A percentile compares a stretch with the other conserved stretches of the same genome.
Evolutionary conservation across 2,329 filamentous ascomycete species (phyloP).

Genomic region (Emydomyces testavorans): DNA sequence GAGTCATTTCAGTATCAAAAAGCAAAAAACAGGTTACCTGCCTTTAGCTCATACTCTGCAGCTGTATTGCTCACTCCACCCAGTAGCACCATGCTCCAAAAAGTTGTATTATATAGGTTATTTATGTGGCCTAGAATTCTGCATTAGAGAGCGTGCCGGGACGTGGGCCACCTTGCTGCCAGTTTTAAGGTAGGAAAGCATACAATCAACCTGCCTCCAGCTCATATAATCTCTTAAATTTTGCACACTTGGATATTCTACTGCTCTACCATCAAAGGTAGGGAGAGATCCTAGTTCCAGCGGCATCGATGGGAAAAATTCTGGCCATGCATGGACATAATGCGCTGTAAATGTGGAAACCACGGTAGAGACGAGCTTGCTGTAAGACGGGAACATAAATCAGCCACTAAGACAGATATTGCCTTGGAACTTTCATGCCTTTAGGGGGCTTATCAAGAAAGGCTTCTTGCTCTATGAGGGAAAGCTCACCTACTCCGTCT

Average conservation of each 20-base stretch:
- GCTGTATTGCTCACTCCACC: slow-evolving; percentile 65
- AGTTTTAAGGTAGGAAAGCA: slow-evolving; percentile 24
- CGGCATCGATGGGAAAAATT: slow-evolving; percentile 58
- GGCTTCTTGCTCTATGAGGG: too few relatives aligned
- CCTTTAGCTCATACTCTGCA: slow-evolving; percentile 69
- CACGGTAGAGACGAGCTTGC: slow-evolving; percentile 82
- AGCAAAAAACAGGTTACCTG: slow-evolving; percentile 25
- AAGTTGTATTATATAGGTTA: slow-evolving; percentile 95
- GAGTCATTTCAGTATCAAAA: slow-evolving; percentile 10
- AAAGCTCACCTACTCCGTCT: slow-evolving; percentile 57
- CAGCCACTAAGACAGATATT: not conserved
- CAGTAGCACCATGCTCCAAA: slow-evolving; percentile 75
- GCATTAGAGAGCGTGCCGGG: not conserved
- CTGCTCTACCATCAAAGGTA: slow-evolving; percentile 83
- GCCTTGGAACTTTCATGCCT: not conserved
- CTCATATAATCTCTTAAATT: slow-evolving; percentile 91
- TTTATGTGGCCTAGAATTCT: slow-evolving; percentile 69
- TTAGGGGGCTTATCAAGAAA: not conserved
- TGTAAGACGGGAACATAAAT: slow-evolving; percentile 30
- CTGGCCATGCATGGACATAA: slow-evolving; percentile 71
- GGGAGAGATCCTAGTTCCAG: slow-evolving; percentile 61
- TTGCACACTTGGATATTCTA: slow-evolving; percentile 70
- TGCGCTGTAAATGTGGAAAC: slow-evolving; percentile 89
- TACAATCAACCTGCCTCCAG: slow-evolving; percentile 95
- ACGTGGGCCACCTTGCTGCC: not conserved